Evolutionary conservation across 331 rosid species (phyloP), one percentile per base, ranked within the genome.

Genomic region (Pyrus hybrid): DNA sequence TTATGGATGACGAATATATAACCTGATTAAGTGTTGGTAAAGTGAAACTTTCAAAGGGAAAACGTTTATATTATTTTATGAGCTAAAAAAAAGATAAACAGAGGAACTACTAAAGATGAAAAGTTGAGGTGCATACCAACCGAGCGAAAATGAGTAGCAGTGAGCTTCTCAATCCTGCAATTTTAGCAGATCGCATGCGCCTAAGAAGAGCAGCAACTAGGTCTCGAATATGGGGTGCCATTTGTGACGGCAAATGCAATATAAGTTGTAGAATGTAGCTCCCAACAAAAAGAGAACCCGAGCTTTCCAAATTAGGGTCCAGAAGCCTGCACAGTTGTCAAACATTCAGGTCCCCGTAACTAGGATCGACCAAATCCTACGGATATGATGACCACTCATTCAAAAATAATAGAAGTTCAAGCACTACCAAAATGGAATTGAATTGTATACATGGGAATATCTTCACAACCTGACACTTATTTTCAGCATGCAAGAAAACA

Each of bases 251-350:
- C 60, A 94, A 86, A 86, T 92, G 96, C 86, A 94, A 85, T 82
- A 94, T 85, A 77, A 94, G 91, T 81, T 94, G 99, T 85, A 94
- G 89, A 72, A 94, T 84, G 80, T 86, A 90, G 83, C 96, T 87
- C 76, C 99, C 99, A 82, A 84, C 99, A 81, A 94, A 94, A 60
- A 92, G 89, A n/a, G 97, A 94, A 79, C 95, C 97, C 21, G 99
- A 94, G 88, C 97, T 88, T 77, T 90, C 99, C 89, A 92, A 76
- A 71, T 84, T 70, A 30, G 97, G 99, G 83, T 94, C 90, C 53
- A 94, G 83, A 83, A 94, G 87, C 80, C 99, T 94, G 91, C 80
- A 83, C 22, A 68, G 67, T 85, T 70, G 68, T 66, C 56, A 68
- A 71, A 71, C 66, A 79, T 26, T 71, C 70, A 58, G 73, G 85